phyloP scores from a whole-genome alignment of 495 filamentous ascomycete species.

The Chaetomium fimeti region DNA sequence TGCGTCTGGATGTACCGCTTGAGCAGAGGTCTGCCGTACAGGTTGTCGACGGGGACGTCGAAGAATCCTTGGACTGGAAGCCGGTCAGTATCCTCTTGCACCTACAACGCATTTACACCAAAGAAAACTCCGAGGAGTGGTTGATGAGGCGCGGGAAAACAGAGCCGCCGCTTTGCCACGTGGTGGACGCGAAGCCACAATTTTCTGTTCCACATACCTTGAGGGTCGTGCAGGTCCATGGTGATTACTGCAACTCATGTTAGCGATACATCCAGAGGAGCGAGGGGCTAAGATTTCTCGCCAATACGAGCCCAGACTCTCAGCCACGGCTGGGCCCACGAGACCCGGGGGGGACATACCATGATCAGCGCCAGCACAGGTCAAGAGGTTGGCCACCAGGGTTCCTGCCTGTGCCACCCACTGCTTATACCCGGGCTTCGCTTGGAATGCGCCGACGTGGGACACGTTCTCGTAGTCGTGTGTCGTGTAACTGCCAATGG shows the following conservation, averaged over 20 bases:
- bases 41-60: constrained; percentile 95
- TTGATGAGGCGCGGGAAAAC: not conserved
- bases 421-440: constrained; percentile 91
- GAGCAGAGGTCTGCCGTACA: constrained; percentile 84
- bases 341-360: constrained; percentile 37
- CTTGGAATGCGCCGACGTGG: constrained; percentile 63
- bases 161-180: constrained; percentile 16
- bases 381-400: constrained; percentile 88
- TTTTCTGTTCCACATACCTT: constrained; percentile 55
- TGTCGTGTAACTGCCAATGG: constrained; percentile 47
- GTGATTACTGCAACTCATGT: constrained; percentile 66
- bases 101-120: not conserved
- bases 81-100: constrained; percentile 14
- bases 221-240: constrained; percentile 96
- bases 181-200: not conserved
- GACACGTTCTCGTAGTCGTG: constrained; percentile 59
- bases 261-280: constrained; percentile 21
- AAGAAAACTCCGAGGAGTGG: not conserved
- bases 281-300: not conserved
- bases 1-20: constrained; percentile 86
- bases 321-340: too few species aligned
- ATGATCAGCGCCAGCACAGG: constrained; percentile 94
- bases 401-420: constrained; percentile 99
- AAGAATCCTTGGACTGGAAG: constrained; percentile 78
- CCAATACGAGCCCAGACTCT: not conserved